Percentiles rank a stretch among this genome's conserved stretches.
These are phyloP conservation scores for Calonectria fujianensis DNA, from an alignment of 2,329 filamentous ascomycete species.

Conservation along the genomic window DNA sequence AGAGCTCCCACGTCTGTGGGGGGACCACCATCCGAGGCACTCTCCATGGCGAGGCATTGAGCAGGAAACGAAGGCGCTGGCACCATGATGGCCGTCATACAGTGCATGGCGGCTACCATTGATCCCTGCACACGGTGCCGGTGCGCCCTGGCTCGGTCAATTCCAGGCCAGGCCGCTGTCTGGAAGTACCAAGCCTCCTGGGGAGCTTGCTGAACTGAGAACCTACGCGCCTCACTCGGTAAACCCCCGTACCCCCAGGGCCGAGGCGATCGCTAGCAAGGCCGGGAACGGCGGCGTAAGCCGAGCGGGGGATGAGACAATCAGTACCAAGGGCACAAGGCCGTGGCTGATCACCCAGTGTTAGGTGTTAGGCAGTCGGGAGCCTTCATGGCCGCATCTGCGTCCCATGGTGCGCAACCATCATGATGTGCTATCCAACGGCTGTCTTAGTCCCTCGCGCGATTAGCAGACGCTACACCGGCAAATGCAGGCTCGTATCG, in stretches of 20 bases:
- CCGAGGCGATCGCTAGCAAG: constrained; percentile 24
- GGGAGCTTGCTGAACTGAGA: constrained; percentile 10
- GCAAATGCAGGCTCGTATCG: constrained; percentile 22
- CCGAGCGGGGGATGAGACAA: constrained; percentile 42
- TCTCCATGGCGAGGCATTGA: constrained; percentile 22
- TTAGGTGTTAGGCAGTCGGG: constrained; percentile 41
- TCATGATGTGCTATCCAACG: background rate
- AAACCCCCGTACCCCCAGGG: constrained; percentile 28
- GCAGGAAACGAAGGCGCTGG: constrained; percentile 30
- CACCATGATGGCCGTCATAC: constrained; percentile 34
- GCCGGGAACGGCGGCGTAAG: constrained; percentile 39
- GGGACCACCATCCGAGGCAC: constrained; percentile 3
- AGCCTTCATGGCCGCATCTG: constrained; percentile 9
- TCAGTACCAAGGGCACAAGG: constrained; percentile 28
- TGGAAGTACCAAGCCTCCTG: constrained; percentile 12
- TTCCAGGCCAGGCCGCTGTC: constrained; percentile 22
- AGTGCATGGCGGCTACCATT: constrained; percentile 26
- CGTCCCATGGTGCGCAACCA: constrained; percentile 13
- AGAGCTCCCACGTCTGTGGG: constrained; percentile 31
- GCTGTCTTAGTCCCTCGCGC: background rate
- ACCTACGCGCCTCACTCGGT: constrained; percentile 33
- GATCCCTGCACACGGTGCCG: constrained; percentile 32
- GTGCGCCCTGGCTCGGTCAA: constrained; percentile 28
- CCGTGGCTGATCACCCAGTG: constrained; percentile 21
- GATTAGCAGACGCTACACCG: constrained; percentile 4